Evolutionary conservation across 2,329 filamentous ascomycete species (phyloP).

Genomic region (Colletotrichum orchidophilum): DNA sequence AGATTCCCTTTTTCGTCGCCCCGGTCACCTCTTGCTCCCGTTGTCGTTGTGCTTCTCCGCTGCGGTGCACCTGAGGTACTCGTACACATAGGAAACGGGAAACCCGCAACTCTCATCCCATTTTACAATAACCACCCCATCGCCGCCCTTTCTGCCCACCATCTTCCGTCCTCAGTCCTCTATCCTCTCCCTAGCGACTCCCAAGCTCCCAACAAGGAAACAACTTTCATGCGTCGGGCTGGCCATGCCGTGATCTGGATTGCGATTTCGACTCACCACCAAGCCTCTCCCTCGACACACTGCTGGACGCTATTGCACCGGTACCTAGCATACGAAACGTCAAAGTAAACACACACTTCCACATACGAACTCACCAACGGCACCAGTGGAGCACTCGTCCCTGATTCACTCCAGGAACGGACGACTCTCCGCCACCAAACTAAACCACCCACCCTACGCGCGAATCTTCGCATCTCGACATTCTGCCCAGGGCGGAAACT

Average conservation of each 20-base stretch:
- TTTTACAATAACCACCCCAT: slow-evolving; percentile 24
- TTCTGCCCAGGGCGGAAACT: background rate
- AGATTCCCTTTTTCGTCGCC: slow-evolving; percentile 17
- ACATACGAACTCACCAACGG: background rate
- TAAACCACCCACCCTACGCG: background rate
- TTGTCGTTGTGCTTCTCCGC: background rate
- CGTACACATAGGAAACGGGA: background rate
- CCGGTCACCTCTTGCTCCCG: slow-evolving; percentile 1
- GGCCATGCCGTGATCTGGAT: slow-evolving; percentile 25
- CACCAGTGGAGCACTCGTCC: slow-evolving; percentile 5
- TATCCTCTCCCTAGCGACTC: slow-evolving; percentile 5
- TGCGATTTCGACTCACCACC: background rate
- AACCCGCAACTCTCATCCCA: slow-evolving; percentile 7
- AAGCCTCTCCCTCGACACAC: slow-evolving; percentile 19
- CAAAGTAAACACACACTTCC: background rate
- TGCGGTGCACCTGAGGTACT: background rate
- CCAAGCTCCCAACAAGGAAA: background rate
- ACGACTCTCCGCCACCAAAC: slow-evolving; percentile 20
- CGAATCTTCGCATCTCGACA: slow-evolving; percentile 3
- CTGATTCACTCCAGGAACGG: slow-evolving; percentile 29
- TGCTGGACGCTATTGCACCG: background rate
- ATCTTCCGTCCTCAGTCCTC: background rate
- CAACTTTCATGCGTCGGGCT: background rate
- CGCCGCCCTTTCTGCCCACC: slow-evolving; percentile 2
- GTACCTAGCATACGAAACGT: background rate